These are phyloP conservation scores for Pleurotus cornucopiae DNA, from an alignment of 768 basidiomycete species.

Conservation along the genomic window DNA sequence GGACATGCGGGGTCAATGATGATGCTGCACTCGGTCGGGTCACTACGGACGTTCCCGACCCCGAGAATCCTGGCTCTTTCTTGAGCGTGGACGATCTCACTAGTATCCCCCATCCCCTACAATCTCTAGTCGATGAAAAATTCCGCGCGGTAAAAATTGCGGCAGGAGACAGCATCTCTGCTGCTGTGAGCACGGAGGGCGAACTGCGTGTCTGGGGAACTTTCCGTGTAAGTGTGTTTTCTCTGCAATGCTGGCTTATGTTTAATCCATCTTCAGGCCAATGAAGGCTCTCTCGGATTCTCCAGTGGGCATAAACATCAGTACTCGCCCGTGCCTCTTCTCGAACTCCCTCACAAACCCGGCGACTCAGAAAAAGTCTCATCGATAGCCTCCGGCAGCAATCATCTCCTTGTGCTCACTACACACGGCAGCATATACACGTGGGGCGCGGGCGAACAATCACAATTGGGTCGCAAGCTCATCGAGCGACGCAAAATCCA, in stretches of 20 bases:
- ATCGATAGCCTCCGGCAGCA: constrained; percentile 75
- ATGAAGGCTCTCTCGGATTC: constrained; percentile 85
- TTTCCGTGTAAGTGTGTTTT: constrained; percentile 64
- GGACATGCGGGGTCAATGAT: constrained; percentile 86
- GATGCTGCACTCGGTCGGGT: constrained; percentile 83
- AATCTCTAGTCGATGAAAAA: constrained; percentile 66
- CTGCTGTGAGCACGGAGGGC: constrained; percentile 76
- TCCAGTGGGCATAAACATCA: constrained; percentile 63
- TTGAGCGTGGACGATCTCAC: constrained; percentile 53
- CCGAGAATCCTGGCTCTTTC: constrained; percentile 53
- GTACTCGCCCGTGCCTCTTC: constrained; percentile 56
- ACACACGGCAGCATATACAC: constrained; percentile 84
- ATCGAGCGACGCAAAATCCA: constrained; percentile 85
- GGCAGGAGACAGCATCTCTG: constrained; percentile 85
- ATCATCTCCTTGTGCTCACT: constrained; percentile 88
- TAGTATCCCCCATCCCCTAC: constrained; percentile 59
- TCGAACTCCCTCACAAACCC: constrained; percentile 56
- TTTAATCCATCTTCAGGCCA: constrained; percentile 38
- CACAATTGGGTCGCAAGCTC: constrained; percentile 88
- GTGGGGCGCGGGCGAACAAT: constrained; percentile 89
- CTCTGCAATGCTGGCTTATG: background rate
- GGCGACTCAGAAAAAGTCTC: constrained; percentile 70
- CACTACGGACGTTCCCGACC: constrained; percentile 59
- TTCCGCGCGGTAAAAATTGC: constrained; percentile 83
- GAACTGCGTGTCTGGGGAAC: constrained; percentile 85